Evolutionary conservation across 2,329 filamentous ascomycete species (phyloP).

Genomic region (Alternaria postmessia): DNA sequence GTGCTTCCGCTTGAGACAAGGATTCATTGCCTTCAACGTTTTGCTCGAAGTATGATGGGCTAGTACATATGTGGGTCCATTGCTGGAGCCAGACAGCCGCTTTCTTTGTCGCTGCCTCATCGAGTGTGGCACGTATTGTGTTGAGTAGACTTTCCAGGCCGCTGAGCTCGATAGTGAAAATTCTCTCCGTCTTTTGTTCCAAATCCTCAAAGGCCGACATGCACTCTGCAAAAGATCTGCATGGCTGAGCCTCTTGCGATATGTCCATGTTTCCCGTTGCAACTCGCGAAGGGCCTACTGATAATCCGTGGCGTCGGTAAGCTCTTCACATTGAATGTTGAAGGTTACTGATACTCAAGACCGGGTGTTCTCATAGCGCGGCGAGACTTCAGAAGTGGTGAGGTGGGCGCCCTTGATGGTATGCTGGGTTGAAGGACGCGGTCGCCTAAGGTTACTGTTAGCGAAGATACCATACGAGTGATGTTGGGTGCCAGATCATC

Average conservation of each 20-base stretch:
- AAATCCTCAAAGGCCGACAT: background rate
- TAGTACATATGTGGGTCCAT: background rate
- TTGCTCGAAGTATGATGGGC: background rate
- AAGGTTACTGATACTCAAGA: background rate
- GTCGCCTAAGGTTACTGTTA: background rate
- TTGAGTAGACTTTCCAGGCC: background rate
- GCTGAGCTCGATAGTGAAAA: background rate
- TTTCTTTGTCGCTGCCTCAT: background rate
- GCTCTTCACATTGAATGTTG: background rate
- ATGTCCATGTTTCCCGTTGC: background rate
- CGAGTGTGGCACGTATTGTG: background rate
- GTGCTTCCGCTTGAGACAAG: background rate
- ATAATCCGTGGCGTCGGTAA: background rate
- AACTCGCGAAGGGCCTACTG: background rate
- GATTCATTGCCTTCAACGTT: background rate
- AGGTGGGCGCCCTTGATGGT: background rate
- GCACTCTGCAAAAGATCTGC: background rate
- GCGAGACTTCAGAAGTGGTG: background rate
- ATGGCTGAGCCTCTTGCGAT: background rate
- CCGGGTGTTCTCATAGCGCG: background rate
- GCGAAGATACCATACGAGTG: too few relatives aligned
- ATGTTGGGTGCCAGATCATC: too few relatives aligned
- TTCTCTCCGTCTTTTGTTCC: background rate
- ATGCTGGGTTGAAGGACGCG: background rate
- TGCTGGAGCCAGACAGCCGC: background rate